Percentiles rank a stretch among this genome's conserved stretches.
phyloP scores from a whole-genome alignment of 108 stramenopile genomes.

The Skeletonema tropicum region DNA sequence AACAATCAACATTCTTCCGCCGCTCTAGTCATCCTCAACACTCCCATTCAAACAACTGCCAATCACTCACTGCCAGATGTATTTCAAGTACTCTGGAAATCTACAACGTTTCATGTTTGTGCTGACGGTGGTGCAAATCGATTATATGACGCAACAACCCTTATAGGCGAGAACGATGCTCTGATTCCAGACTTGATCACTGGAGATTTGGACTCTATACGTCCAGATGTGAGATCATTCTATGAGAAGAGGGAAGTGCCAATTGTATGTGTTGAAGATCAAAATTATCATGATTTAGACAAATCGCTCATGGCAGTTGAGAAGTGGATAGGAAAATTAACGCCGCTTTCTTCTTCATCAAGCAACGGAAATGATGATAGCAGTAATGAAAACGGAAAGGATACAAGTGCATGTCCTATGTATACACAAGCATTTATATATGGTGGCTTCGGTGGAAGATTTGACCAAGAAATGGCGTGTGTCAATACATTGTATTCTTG shows the following conservation, averaged over 20 bases:
- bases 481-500: slow-evolving; percentile 75
- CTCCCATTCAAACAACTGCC: slow-evolving; percentile 41
- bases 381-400: neutral
- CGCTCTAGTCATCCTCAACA: slow-evolving; percentile 67
- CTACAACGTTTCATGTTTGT: slow-evolving; percentile 72
- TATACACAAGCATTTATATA: slow-evolving; percentile 48
- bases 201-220: slow-evolving; percentile 93
- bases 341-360: slow-evolving; percentile 6
- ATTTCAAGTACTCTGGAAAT: slow-evolving; percentile 66
- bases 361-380: neutral
- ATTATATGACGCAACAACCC: slow-evolving; percentile 70
- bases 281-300: slow-evolving; percentile 93
- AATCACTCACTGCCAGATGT: slow-evolving; percentile 30
- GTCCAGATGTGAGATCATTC: slow-evolving; percentile 63
- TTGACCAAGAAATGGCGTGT: slow-evolving; percentile 89
- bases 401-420: no score
- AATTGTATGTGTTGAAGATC: slow-evolving; percentile 64
- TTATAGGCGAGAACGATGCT: neutral
- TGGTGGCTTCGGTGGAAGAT: slow-evolving; percentile 88
- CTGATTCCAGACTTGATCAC: slow-evolving; percentile 84
- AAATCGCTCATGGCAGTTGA: slow-evolving; percentile 53
- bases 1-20: neutral
- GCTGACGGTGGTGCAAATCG: slow-evolving; percentile 98
- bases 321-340: slow-evolving; percentile 49
- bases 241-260: slow-evolving; percentile 61